Evolutionary conservation across 2,329 filamentous ascomycete species (phyloP), one percentile per base, ranked within the genome.

Genomic region (Fusarium protoensiforme): DNA sequence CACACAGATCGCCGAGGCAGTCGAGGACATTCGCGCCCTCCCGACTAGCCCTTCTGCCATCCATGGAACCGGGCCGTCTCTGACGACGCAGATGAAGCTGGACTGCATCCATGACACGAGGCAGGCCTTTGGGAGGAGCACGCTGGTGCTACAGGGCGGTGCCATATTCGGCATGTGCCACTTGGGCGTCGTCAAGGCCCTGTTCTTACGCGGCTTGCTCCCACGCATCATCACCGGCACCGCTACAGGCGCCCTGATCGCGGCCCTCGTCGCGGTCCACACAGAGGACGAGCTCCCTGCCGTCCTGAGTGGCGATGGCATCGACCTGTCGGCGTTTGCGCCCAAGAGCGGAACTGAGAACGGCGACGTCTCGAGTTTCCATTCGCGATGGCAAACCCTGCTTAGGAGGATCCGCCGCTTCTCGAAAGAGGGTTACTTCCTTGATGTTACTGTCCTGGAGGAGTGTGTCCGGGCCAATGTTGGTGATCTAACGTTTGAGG

Each of bases 151-250:
- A 1, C 95, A 98, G 80, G 95, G 95, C 56, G 95, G 96, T 16
- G 93, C 94, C 46, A 96, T 97, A 66, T 98, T 98, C 78, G 95
- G 95, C 2, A 84, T 98, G 11, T 98, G 94, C 77, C 96, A 98
- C 81, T 82, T 98, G 6, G 95, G 95, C 8, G 94, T 98, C 7
- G 93, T 97, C 41, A 97, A 96, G 80, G 95, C 95, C 2, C 85
- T 98, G 43, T 94, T 95, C 82, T 84, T 95, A 38, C 90, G 93
- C 31, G 94, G 94, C 0, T 84, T 98, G 18, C 86, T 98, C 53
- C 96, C 96, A 5, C 90, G 94, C 48, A 97, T 98, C 76, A 95
- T 98, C 75, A 94, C 94, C 0, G 96, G 96, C 10, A 97, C 94
- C 1, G 95, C 93, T 5, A 97, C 94, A 0, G 96, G 96, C 16